Evolutionary conservation across 169 alveolate species (phyloP).

Genomic region (Cryptosporidium baileyi): DNA sequence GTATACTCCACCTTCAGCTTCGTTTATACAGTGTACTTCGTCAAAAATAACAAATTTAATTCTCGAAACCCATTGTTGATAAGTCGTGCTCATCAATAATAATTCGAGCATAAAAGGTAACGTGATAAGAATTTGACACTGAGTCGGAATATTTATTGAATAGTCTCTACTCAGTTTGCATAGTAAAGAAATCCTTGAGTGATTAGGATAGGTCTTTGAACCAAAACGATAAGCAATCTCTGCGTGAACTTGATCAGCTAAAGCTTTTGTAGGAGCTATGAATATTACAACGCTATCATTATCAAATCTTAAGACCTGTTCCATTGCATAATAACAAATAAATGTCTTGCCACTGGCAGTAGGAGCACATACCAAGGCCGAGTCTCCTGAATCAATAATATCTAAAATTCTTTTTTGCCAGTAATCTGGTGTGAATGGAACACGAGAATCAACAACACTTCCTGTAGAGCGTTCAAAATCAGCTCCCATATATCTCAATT

Average conservation of each 20-base stretch:
- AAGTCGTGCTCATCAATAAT: slow-evolving; percentile 81
- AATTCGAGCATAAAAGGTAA: slow-evolving; percentile 87
- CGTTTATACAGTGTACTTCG: slow-evolving; percentile 86
- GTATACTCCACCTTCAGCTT: slow-evolving; percentile 68
- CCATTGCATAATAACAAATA: slow-evolving; percentile 92
- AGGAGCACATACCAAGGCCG: slow-evolving; percentile 87
- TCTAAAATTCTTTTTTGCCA: slow-evolving; percentile 89
- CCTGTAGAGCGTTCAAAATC: slow-evolving; percentile 85
- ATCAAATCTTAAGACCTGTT: slow-evolving; percentile 83
- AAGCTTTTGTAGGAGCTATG: slow-evolving; percentile 89
- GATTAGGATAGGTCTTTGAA: slow-evolving; percentile 81
- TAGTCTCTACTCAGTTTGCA: slow-evolving; percentile 77
- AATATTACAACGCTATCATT: slow-evolving; percentile 87
- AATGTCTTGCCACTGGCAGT: slow-evolving; percentile 92
- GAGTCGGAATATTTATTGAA: slow-evolving; percentile 79
- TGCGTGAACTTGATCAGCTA: slow-evolving; percentile 88
- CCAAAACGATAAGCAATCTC: slow-evolving; percentile 90
- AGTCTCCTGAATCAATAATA: slow-evolving; percentile 81
- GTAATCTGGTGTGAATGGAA: slow-evolving; percentile 87
- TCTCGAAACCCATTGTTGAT: slow-evolving; percentile 74
- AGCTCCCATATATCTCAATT: slow-evolving; percentile 84
- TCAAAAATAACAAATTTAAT: slow-evolving; percentile 88
- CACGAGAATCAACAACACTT: slow-evolving; percentile 85
- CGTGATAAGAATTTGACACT: slow-evolving; percentile 86
- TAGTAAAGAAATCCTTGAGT: slow-evolving; percentile 70